Evolutionary conservation across 1,284 basidiomycete genomes (phyloP).

Genomic region (Albatrellus sp.): DNA sequence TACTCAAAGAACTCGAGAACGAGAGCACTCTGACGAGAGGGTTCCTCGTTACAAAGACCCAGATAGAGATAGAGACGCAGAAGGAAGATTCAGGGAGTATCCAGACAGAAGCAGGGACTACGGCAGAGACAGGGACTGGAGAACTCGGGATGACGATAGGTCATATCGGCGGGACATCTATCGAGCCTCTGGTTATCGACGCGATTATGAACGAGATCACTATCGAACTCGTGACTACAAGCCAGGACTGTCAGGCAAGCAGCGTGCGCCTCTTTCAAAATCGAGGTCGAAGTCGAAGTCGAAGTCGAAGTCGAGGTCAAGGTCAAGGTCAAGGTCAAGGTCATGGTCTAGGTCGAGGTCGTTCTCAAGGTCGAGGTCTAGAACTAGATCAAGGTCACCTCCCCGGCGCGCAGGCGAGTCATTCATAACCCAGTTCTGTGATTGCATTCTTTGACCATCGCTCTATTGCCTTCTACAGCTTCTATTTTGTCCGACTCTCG

Average conservation of each 20-base stretch:
- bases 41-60: neutral
- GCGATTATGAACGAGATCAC: slow-evolving; percentile 6
- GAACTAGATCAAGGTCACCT: neutral
- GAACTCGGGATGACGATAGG: slow-evolving; percentile 9
- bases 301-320: neutral
- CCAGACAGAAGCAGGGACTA: neutral
- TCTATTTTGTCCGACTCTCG: no score
- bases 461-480: no score
- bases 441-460: no score
- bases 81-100: neutral
- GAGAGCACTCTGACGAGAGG: neutral
- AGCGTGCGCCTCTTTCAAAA: no score
- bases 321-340: neutral
- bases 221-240: slow-evolving; percentile 6
- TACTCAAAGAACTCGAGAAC: neutral
- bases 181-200: slow-evolving; percentile 4
- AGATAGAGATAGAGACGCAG: neutral
- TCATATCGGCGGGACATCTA: slow-evolving; percentile 4
- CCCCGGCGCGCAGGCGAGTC: neutral
- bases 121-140: slow-evolving; percentile 3
- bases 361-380: neutral
- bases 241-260: no score
- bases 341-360: neutral
- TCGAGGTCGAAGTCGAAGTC: neutral
- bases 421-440: no score